phyloP scores from a whole-genome alignment of 2,329 filamentous ascomycete genomes.

The Neofusicoccum sp. region DNA sequence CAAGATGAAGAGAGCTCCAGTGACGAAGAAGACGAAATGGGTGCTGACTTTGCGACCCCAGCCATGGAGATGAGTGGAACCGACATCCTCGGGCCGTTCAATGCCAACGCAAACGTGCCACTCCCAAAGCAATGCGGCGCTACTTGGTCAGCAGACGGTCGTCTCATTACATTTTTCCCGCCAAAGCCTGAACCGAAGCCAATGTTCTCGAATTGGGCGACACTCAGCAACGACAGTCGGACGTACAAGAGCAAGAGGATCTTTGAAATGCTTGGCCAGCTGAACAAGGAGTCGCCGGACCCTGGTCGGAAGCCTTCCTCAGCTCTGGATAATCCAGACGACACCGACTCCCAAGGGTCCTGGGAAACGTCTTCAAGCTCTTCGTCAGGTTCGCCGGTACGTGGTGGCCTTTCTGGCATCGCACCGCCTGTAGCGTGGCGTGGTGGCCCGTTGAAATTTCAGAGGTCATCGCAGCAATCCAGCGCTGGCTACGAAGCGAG shows the following conservation, averaged over 20 bases:
- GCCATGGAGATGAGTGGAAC: conserved; percentile 49
- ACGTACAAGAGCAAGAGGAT: conserved; percentile 50
- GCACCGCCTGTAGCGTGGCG: conserved; percentile 54
- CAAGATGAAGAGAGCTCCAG: conserved; percentile 75
- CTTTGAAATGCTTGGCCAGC: conserved; percentile 63
- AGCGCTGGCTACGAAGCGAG: conserved; percentile 20
- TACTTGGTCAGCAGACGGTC: conserved; percentile 57
- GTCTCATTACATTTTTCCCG: conserved; percentile 58
- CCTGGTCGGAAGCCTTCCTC: conserved; percentile 39
- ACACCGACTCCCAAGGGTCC: conserved; percentile 21
- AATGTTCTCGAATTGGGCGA: conserved; percentile 46
- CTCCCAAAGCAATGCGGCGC: conserved; percentile 59
- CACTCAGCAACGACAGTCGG: conserved; percentile 49
- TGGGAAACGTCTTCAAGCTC: conserved; percentile 33
- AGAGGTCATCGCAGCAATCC: conserved; percentile 50
- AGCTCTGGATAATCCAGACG: conserved; percentile 29
- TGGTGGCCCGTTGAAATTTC: conserved; percentile 52
- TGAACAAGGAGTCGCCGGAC: conserved; percentile 52
- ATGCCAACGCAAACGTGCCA: conserved; percentile 64
- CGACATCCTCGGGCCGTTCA: conserved; percentile 52
- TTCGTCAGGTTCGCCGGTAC: conserved; percentile 31
- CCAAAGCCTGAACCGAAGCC: conserved; percentile 51
- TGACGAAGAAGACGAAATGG: conserved; percentile 66
- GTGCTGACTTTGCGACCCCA: conserved; percentile 39
- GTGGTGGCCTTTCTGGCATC: conserved; percentile 27